Evolutionary conservation across 345 rosid species (phyloP), one percentile per base, ranked within the genome.

Genomic region (Anacardium occidentale): DNA sequence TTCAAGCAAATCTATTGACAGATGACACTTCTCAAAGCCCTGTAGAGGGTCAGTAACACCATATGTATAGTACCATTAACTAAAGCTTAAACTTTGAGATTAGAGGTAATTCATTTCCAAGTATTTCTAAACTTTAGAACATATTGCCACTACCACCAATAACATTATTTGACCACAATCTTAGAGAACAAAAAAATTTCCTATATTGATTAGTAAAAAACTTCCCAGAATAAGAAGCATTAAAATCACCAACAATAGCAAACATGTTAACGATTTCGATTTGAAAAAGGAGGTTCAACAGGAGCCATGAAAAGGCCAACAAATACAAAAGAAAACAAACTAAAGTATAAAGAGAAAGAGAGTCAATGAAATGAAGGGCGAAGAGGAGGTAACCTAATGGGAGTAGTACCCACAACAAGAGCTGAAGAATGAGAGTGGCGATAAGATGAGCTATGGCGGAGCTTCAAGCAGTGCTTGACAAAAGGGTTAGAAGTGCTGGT

Each of bases 381-480:
- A 64, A 25, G 1, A 54, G 26, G 9, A 68, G 9, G 13, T 17
- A 72, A 93, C 97, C 94, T 89, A 66, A 94, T 90, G 71, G 98
- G 93, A 51, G 88, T 85, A 51, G 89, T 62, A 55, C 99, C 98
- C 66, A 94, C 88, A 77, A 94, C 84, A 26, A 94, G 88, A 83
- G 80, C 91, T 59, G 92, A 87, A 69, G 81, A 80, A 81, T 92
- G 92, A 47, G 87, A 74, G 80, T 89, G 92, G 62, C 98, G 97
- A 66, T 94, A 92, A 73, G 94, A 84, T 47, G 98, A 84, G 86
- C 83, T 88, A 51, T 79, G 89, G 8, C 85, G 86, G 57, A 94
- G 97, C 88, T 89, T 94, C 55, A 89, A 82, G 74, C 98, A 94
- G 84, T 92, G 98, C 78, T 89, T 92, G 40, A 94, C 88, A 73